These are phyloP conservation scores for Backusella luteola DNA, from an alignment of 192 early-diverging fungal genomes.

Conservation along the genomic window DNA sequence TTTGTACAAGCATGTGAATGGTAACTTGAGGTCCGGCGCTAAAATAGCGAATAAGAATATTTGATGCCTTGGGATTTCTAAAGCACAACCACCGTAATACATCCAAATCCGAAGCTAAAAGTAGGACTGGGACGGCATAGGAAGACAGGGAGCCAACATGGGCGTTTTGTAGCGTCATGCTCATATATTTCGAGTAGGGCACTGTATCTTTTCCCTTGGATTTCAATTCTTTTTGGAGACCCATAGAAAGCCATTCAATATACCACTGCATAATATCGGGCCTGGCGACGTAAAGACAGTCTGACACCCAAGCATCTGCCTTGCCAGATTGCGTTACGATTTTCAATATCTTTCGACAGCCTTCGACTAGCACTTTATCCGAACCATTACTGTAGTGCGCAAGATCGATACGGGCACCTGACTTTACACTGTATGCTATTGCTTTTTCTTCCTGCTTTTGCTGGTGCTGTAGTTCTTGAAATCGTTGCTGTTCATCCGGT, in stretches of 20 bases:
- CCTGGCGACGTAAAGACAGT: constrained; percentile 18
- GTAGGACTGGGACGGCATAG: constrained; percentile 16
- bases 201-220: not conserved
- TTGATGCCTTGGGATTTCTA: not conserved
- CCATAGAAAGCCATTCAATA: constrained; percentile 22
- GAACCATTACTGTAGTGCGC: not conserved
- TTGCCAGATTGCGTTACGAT: not conserved
- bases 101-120: not conserved
- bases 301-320: constrained; percentile 13
- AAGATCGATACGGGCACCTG: constrained; percentile 20
- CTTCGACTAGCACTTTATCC: not conserved
- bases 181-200: not conserved
- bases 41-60: constrained; percentile 23
- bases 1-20: not conserved
- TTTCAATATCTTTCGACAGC: constrained; percentile 15
- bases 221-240: not conserved
- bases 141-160: not conserved
- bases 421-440: constrained; percentile 14
- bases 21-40: constrained; percentile 16
- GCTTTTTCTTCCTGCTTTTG: not conserved
- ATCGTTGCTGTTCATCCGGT: not conserved
- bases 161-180: not conserved
- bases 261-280: constrained; percentile 11
- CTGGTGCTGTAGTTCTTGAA: not conserved
- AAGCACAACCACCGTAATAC: not conserved